Evolutionary conservation across 768 basidiomycete species (phyloP).

Genomic region (Lyophyllum shimeji): DNA sequence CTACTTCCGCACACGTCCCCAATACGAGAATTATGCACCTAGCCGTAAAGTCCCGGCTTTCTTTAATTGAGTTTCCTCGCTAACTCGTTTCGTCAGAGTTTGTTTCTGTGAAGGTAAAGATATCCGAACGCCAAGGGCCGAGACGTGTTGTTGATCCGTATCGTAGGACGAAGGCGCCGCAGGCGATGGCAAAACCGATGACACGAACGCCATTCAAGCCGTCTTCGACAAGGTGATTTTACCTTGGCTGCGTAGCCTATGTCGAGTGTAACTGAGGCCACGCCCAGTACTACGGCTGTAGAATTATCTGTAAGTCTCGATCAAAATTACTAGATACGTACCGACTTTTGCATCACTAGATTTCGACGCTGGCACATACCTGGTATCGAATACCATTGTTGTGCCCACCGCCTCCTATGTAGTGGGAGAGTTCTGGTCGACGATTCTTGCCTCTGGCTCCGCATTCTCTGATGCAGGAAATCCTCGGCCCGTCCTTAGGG

Average conservation of each 20-base stretch:
- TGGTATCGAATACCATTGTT: slow-evolving; percentile 50
- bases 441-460: slow-evolving; percentile 49
- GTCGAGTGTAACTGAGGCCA: neutral
- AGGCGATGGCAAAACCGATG: slow-evolving; percentile 78
- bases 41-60: neutral
- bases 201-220: slow-evolving; percentile 65
- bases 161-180: slow-evolving; percentile 56
- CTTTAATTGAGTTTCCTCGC: slow-evolving; percentile 14
- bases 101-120: slow-evolving; percentile 51
- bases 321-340: slow-evolving; percentile 26
- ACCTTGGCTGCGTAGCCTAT: neutral
- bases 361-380: slow-evolving; percentile 68
- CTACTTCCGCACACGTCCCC: slow-evolving; percentile 63
- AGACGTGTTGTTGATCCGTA: neutral
- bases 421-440: slow-evolving; percentile 61
- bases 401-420: slow-evolving; percentile 59
- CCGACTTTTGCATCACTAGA: no score
- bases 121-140: neutral
- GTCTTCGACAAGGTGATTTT: slow-evolving; percentile 53
- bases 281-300: slow-evolving; percentile 63
- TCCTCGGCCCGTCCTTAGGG: slow-evolving; percentile 35
- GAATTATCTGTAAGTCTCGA: slow-evolving; percentile 52
- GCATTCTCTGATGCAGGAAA: slow-evolving; percentile 41
- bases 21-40: slow-evolving; percentile 38
- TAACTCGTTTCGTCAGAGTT: slow-evolving; percentile 57